A percentile compares a stretch with the other conserved stretches of the same genome.
Conservation (phyloP, 2,329 filamentous ascomycete genomes). For the Fusarium cicatricum region DNA sequence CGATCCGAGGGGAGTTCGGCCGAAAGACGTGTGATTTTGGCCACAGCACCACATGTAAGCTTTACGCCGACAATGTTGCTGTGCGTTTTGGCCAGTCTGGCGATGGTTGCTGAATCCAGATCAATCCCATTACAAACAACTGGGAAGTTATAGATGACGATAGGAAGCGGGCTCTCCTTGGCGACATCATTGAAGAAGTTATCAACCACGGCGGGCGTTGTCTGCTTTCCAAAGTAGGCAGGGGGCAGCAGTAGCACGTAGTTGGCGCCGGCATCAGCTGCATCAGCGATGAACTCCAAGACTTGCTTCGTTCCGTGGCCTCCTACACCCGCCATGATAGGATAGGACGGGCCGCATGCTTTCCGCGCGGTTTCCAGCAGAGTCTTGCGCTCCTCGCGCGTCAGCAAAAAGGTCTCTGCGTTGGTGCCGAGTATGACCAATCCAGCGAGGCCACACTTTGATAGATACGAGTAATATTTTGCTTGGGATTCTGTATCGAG, state of each 20-base stretch:
- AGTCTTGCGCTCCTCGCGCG: conserved; percentile 63
- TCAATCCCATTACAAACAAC: conserved; percentile 73
- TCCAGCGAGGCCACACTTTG: conserved; percentile 58
- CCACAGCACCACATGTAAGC: conserved; percentile 76
- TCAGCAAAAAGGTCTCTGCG: conserved; percentile 64
- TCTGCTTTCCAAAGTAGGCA: conserved; percentile 71
- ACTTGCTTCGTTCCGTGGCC: conserved; percentile 72
- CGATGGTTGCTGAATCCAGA: conserved; percentile 69
- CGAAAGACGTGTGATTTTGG: conserved; percentile 71
- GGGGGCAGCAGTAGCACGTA: conserved; percentile 69
- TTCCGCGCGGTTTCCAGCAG: conserved; percentile 71
- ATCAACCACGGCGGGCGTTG: conserved; percentile 64
- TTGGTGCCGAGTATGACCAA: conserved; percentile 65
- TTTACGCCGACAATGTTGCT: conserved; percentile 74
- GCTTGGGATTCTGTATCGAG: conserved; percentile 57
- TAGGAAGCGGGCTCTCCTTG: conserved; percentile 58
- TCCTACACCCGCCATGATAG: conserved; percentile 77
- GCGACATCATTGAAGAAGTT: conserved; percentile 68
- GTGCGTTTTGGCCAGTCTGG: conserved; percentile 31
- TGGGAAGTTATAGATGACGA: conserved; percentile 75
- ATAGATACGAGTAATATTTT: conserved; percentile 61
- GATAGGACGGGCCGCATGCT: conserved; percentile 84
- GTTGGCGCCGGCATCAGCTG: conserved; percentile 66
- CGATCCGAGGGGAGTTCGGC: conserved; percentile 58
- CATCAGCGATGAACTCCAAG: conserved; percentile 67